Evolutionary conservation across 2,329 filamentous ascomycete genomes (phyloP), one percentile per base, ranked within the genome.

Genomic region (Arthroderma sp.): DNA sequence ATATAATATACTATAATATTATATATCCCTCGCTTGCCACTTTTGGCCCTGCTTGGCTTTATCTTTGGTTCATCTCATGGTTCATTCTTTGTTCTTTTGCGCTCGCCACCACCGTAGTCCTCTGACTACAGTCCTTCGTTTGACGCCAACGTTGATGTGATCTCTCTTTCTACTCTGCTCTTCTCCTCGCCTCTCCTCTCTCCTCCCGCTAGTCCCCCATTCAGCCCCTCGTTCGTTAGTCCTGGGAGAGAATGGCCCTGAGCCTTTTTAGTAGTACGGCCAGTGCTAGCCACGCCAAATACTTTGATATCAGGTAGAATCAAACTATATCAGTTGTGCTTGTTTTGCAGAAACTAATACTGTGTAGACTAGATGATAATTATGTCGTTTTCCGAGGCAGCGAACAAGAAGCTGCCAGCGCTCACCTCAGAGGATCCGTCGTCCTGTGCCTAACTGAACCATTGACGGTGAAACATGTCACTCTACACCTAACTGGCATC

Each of bases 351-450:
- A 22, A 57, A 50, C 15, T 36, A 3, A 36, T 27, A 33, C 29
- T 47, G 31, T 37, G 29, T 42, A 36, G 84, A 43, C 74, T 88
- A 48, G 82, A 88, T 43, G 81, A 82, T 56, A 80, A 85, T 55
- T 83, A 88, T 46, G 77, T 89, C 47, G 80, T 89, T 29, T 81
- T 91, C 50, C 80, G 84, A 43, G 85, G 85, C 48, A 74, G 68
- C 53, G 80, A 85, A 46, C 73, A 83, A 59, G 85, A 89, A 58
- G 82, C 84, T 39, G 76, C 82, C 37, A 84, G 81, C 49, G 83
- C 85, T 55, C 65, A 84, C 44, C 66, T 91, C 52, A 83, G 81
- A 57, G 85, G 85, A 39, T 77, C 75, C 27, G 66, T 89, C 30
- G 80, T 88, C 32, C 69, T 89, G 32, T 88, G 83, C 57, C 69